Evolutionary conservation across 1,284 basidiomycete genomes (phyloP).

Genomic region (Ustilago nuda): DNA sequence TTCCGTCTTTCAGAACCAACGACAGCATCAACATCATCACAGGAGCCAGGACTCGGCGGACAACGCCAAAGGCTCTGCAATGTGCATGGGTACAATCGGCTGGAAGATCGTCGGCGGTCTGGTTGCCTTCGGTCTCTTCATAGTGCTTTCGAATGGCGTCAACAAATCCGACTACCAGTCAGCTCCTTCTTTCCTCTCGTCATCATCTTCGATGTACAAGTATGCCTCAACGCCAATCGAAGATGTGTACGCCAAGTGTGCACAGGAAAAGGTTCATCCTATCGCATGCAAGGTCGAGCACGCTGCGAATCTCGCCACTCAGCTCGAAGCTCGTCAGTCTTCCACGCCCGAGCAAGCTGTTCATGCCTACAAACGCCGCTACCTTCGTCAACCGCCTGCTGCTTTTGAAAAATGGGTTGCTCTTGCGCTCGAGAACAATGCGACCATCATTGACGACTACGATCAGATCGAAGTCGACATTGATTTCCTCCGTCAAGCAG

Average conservation of each 20-base stretch:
- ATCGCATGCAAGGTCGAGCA: slow-evolving; percentile 35
- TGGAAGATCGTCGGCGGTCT: slow-evolving; percentile 15
- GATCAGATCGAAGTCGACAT: slow-evolving; percentile 41
- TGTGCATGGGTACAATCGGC: not conserved
- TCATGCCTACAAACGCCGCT: slow-evolving; percentile 25
- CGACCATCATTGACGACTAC: slow-evolving; percentile 37
- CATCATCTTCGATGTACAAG: slow-evolving; percentile 12
- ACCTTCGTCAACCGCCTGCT: slow-evolving; percentile 24
- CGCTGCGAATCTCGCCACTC: slow-evolving; percentile 23
- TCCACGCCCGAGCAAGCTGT: slow-evolving; percentile 22
- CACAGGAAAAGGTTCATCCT: slow-evolving; percentile 9
- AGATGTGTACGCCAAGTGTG: slow-evolving; percentile 20
- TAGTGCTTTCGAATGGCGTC: slow-evolving; percentile 18
- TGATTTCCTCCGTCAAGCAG: slow-evolving; percentile 18
- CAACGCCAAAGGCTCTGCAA: not conserved
- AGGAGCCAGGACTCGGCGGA: not conserved
- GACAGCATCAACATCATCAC: slow-evolving; percentile 5
- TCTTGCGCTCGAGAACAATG: slow-evolving; percentile 27
- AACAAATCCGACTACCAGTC: slow-evolving; percentile 10
- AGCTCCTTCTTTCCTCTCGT: slow-evolving; percentile 12
- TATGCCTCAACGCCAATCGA: slow-evolving; percentile 1
- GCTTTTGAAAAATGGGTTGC: slow-evolving; percentile 30
- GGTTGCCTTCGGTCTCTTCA: slow-evolving; percentile 17
- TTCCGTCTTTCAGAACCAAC: not conserved
- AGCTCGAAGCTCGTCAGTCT: slow-evolving; percentile 30